Percentiles rank a stretch among this genome's conserved stretches.
Conservation (phyloP, 1,139 yeast genomes). For the Yamadazyma siamensis region DNA sequence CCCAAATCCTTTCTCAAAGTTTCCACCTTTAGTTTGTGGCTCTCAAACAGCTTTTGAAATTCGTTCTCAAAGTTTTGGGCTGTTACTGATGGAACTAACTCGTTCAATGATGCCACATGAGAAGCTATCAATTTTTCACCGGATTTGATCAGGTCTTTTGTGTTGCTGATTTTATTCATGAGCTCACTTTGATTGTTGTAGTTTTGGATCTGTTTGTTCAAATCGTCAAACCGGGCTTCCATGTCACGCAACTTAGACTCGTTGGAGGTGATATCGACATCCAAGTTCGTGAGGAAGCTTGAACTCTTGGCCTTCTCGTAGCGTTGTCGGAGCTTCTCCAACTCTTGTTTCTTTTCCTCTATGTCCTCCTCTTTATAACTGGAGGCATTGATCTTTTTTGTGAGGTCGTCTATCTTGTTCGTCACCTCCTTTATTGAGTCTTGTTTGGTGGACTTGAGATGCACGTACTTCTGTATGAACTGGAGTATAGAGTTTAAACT, state of each 20-base stretch:
- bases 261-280: constrained; percentile 34
- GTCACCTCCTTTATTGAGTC: constrained; percentile 13
- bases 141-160: constrained; percentile 17
- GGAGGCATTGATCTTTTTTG: constrained; percentile 38
- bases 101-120: constrained; percentile 9
- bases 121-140: constrained; percentile 8
- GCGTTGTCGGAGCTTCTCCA: constrained; percentile 30
- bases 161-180: constrained; percentile 46
- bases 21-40: constrained; percentile 1
- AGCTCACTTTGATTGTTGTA: constrained; percentile 60
- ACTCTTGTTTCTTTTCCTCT: constrained; percentile 25
- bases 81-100: constrained; percentile 20
- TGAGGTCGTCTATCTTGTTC: constrained; percentile 29
- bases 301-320: constrained; percentile 23
- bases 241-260: constrained; percentile 36
- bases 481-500: constrained; percentile 11
- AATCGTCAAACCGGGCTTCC: constrained; percentile 54
- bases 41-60: constrained; percentile 14
- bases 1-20: constrained; percentile 11
- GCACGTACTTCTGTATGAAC: constrained; percentile 9
- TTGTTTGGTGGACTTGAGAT: constrained; percentile 8
- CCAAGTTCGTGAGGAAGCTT: constrained; percentile 27
- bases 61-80: constrained; percentile 18
- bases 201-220: constrained; percentile 47
- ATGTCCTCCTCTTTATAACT: constrained; percentile 30